phyloP scores from a whole-genome alignment of 1,284 basidiomycete genomes.

The Puccinia coronata region DNA sequence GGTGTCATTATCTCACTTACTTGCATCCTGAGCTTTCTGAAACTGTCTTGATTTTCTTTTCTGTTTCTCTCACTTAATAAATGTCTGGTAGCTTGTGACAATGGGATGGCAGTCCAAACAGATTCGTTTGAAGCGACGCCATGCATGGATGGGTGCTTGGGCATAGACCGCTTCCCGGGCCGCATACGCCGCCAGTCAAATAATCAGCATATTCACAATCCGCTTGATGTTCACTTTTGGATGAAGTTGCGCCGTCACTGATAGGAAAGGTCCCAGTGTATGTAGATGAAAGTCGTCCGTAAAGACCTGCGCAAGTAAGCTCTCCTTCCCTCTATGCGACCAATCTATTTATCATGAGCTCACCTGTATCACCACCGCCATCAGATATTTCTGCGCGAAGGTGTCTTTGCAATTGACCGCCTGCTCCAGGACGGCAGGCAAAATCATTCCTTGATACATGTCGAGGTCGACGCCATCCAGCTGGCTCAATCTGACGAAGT shows the following conservation, averaged over 20 bases:
- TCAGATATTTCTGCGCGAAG: slow-evolving; percentile 93
- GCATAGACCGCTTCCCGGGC: slow-evolving; percentile 89
- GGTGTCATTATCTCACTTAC: too few species aligned
- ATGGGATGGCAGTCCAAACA: too few species aligned
- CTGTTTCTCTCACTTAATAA: too few species aligned
- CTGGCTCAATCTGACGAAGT: slow-evolving; percentile 86
- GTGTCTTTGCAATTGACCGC: slow-evolving; percentile 95
- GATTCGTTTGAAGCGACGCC: too few species aligned
- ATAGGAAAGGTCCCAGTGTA: slow-evolving; percentile 85
- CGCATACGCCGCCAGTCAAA: slow-evolving; percentile 88
- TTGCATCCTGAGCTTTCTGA: too few species aligned
- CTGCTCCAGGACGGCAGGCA: slow-evolving; percentile 87
- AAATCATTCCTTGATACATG: slow-evolving; percentile 78
- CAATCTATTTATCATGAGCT: slow-evolving; percentile 52
- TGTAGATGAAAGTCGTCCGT: slow-evolving; percentile 95
- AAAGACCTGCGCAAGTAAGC: slow-evolving; percentile 70
- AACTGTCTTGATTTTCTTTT: too few species aligned
- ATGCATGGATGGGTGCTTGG: too few species aligned
- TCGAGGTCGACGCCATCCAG: slow-evolving; percentile 89
- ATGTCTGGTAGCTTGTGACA: too few species aligned
- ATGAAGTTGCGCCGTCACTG: slow-evolving; percentile 87
- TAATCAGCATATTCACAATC: slow-evolving; percentile 92
- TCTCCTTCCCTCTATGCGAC: too few species aligned
- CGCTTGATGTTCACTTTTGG: slow-evolving; percentile 95
- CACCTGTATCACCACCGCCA: slow-evolving; percentile 96